Evolutionary conservation across 129 eudicot species (phyloP).

Genomic region (Daucus carota): DNA sequence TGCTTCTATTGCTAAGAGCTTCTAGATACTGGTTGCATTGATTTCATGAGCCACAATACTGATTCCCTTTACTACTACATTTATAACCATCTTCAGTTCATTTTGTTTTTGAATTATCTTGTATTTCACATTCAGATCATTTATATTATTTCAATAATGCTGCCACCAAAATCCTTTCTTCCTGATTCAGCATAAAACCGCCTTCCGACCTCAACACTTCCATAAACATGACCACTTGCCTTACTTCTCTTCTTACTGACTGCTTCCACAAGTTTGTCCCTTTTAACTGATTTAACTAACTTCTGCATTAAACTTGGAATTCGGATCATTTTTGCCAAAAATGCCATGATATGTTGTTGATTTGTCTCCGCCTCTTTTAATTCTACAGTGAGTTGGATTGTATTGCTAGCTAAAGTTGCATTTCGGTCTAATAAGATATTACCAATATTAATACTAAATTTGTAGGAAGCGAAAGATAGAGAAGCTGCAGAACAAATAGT

Average conservation of each 20-base stretch:
- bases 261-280: too few species aligned
- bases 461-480: conserved; percentile 17
- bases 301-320: too few species aligned
- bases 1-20: conserved; percentile 56
- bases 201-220: too few species aligned
- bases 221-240: too few species aligned
- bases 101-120: not conserved
- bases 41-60: conserved; percentile 75
- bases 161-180: too few species aligned
- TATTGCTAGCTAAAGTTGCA: not conserved
- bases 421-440: not conserved
- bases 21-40: conserved; percentile 72
- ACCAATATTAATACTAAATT: conserved; percentile 23
- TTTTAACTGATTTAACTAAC: too few species aligned
- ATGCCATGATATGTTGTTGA: too few species aligned
- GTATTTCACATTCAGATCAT: not conserved
- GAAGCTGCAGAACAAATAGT: conserved; percentile 22
- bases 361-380: too few species aligned
- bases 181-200: too few species aligned
- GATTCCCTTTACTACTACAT: conserved; percentile 71
- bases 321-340: too few species aligned
- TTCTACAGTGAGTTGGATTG: conserved; percentile 38
- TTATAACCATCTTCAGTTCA: not conserved
- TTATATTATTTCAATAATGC: not conserved
- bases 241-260: too few species aligned